phyloP scores from a whole-genome alignment of 1,284 basidiomycete genomes.

The Thecaphora thlaspeos region DNA sequence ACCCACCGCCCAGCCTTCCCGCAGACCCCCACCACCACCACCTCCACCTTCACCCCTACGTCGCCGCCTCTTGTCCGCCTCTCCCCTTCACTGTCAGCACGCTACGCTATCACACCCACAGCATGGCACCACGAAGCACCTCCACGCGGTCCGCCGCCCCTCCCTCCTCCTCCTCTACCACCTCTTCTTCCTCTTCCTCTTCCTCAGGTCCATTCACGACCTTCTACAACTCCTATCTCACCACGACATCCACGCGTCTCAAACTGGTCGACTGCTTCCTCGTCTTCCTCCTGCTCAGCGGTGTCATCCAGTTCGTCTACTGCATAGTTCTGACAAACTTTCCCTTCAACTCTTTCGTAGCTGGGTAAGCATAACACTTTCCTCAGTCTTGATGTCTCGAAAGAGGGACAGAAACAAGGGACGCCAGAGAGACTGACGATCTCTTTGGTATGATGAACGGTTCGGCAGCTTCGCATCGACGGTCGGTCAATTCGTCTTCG shows the following conservation, averaged over 20 bases:
- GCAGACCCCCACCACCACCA: no score
- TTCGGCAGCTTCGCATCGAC: constrained; percentile 81
- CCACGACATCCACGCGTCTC: constrained; percentile 75
- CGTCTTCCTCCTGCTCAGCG: constrained; percentile 86
- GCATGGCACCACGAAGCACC: no score
- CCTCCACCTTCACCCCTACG: no score
- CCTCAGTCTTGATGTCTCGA: background rate
- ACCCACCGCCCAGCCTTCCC: no score
- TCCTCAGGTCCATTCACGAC: constrained; percentile 20
- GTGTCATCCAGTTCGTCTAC: constrained; percentile 86
- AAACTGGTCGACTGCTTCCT: constrained; percentile 93
- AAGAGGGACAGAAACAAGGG: no score
- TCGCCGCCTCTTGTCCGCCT: no score
- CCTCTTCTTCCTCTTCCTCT: constrained; percentile 2
- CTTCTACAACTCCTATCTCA: constrained; percentile 75
- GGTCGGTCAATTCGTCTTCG: constrained; percentile 93
- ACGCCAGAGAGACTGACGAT: no score
- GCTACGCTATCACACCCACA: no score
- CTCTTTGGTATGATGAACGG: no score
- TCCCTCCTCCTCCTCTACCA: constrained; percentile 9
- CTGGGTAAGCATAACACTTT: constrained; percentile 69
- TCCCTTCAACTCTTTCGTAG: constrained; percentile 94
- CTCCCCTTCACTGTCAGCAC: no score
- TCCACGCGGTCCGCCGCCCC: background rate
- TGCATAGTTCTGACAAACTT: constrained; percentile 87